These are phyloP conservation scores for Blastocystis sp. DNA, from an alignment of 352 stramenopile species.

Conservation along the genomic window DNA sequence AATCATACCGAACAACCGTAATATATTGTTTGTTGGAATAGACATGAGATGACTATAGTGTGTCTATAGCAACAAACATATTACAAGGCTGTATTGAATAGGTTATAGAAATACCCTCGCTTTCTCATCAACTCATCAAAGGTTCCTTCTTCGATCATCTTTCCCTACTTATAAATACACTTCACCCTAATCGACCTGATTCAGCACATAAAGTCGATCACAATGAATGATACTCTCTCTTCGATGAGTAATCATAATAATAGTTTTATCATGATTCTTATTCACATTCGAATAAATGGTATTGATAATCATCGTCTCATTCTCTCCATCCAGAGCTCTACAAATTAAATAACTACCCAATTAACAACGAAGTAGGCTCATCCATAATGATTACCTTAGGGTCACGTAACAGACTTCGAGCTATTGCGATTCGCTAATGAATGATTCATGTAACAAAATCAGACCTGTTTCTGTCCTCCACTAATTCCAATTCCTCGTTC, in stretches of 20 bases:
- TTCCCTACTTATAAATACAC: not conserved
- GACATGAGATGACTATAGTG: not conserved
- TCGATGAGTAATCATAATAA: conserved; percentile 66
- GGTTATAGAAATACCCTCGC: conserved; percentile 64
- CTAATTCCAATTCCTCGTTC: conserved; percentile 82
- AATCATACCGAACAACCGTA: not conserved
- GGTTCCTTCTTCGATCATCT: conserved; percentile 25
- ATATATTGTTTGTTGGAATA: not conserved
- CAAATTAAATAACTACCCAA: no score
- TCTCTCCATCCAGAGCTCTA: conserved; percentile 54
- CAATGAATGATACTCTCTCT: conserved; percentile 52
- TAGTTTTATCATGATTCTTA: conserved; percentile 52
- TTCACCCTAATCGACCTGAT: not conserved
- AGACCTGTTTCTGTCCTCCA: conserved; percentile 89
- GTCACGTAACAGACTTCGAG: conserved; percentile 75
- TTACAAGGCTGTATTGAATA: conserved; percentile 43
- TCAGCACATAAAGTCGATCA: conserved; percentile 57
- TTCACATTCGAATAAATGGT: conserved; percentile 62
- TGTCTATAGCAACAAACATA: conserved; percentile 13
- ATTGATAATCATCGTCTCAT: conserved; percentile 55
- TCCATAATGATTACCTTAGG: conserved; percentile 80
- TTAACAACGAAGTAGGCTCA: conserved; percentile 75
- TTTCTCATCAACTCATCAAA: conserved; percentile 59
- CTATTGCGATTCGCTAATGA: conserved; percentile 85
- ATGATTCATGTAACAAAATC: conserved; percentile 78